Evolutionary conservation across 2,329 filamentous ascomycete genomes (phyloP).

Genomic region (Phyllosticta citriasiana): DNA sequence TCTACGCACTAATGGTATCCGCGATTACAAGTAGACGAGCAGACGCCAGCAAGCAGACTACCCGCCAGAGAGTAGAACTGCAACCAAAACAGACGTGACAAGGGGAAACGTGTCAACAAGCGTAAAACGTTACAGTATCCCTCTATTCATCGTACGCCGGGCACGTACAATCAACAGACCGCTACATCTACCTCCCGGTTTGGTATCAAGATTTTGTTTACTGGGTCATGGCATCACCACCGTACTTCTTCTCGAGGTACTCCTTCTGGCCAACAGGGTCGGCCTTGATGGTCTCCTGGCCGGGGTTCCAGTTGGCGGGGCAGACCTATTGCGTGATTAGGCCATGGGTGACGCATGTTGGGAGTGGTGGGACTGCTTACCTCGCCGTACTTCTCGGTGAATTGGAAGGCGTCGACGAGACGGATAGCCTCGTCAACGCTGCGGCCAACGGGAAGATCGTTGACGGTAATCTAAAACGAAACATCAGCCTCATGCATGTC

Average conservation of each 20-base stretch:
- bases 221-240: constrained; percentile 16
- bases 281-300: constrained; percentile 31
- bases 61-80: not conserved
- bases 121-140: not conserved
- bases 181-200: not conserved
- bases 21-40: not conserved
- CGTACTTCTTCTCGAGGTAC: constrained; percentile 26
- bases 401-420: constrained; percentile 42
- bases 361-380: constrained; percentile 12
- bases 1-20: constrained; percentile 11
- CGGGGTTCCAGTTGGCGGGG: constrained; percentile 34
- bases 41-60: not conserved
- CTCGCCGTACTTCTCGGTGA: constrained; percentile 34
- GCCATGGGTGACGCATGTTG: not conserved
- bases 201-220: constrained; percentile 1
- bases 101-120: not conserved
- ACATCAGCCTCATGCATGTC: constrained; percentile 10
- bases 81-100: not conserved
- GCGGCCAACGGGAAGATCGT: constrained; percentile 55
- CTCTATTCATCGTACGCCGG: not conserved
- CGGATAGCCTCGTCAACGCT: constrained; percentile 55
- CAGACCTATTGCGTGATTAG: constrained; percentile 20
- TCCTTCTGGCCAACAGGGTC: constrained; percentile 30
- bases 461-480: constrained; percentile 47
- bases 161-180: not conserved